Evolutionary conservation across 2,329 filamentous ascomycete species (phyloP).

Genomic region (Albifimbria verrucaria): DNA sequence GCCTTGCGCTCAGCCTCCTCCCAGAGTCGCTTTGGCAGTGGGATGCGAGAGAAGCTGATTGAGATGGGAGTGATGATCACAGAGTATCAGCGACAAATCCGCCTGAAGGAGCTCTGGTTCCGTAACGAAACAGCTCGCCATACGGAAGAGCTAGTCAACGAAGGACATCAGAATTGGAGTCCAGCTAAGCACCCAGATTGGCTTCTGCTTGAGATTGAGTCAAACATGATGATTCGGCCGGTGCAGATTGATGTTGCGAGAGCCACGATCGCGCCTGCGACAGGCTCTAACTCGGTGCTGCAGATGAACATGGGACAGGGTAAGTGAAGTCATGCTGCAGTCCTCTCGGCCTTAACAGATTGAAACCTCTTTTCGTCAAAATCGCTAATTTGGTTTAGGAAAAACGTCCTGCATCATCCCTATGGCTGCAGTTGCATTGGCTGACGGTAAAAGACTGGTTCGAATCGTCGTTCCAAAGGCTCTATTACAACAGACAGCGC

Average conservation of each 20-base stretch:
- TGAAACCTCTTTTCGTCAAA: too few species aligned
- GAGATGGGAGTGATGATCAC: constrained; percentile 16
- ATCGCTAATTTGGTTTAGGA: constrained; percentile 26
- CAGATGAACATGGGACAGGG: constrained; percentile 68
- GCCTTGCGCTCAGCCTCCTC: constrained; percentile 11
- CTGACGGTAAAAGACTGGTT: constrained; percentile 43
- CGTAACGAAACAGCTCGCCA: constrained; percentile 43
- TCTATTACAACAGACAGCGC: constrained; percentile 54
- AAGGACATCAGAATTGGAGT: constrained; percentile 52
- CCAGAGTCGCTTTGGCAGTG: constrained; percentile 15
- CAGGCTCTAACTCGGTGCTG: constrained; percentile 53
- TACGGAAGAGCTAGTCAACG: constrained; percentile 41
- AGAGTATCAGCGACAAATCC: constrained; percentile 22
- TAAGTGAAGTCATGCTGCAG: too few species aligned
- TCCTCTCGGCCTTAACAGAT: too few species aligned
- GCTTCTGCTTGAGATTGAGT: constrained; percentile 65
- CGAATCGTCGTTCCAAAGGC: constrained; percentile 57
- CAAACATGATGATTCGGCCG: constrained; percentile 57
- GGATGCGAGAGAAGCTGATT: constrained; percentile 15
- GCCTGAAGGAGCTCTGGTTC: constrained; percentile 54
- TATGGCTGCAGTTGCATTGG: constrained; percentile 44
- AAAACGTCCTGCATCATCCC: constrained; percentile 58
- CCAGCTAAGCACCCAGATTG: constrained; percentile 56
- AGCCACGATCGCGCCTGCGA: constrained; percentile 54
- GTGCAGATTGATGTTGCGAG: constrained; percentile 61